phyloP scores from a whole-genome alignment of 257 asterid genomes.

The Paraleonurus japonicus region DNA sequence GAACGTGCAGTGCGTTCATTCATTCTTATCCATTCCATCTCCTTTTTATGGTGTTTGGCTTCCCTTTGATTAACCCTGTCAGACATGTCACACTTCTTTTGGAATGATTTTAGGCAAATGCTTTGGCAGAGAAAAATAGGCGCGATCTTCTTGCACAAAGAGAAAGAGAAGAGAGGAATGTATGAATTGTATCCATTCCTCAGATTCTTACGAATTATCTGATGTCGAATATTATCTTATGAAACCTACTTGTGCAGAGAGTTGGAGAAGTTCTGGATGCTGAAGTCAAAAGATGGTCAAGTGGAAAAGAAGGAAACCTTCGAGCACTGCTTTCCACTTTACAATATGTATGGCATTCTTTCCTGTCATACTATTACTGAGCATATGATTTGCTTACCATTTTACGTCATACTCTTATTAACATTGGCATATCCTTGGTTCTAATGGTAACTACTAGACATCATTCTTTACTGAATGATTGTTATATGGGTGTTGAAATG shows the following conservation, averaged over 20 bases:
- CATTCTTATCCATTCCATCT: slow-evolving; percentile 19
- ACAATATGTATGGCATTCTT: slow-evolving; percentile 68
- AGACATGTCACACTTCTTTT: slow-evolving; percentile 9
- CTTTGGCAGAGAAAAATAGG: slow-evolving; percentile 92
- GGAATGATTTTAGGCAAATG: slow-evolving; percentile 73
- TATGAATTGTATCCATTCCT: slow-evolving; percentile 36
- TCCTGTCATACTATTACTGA: slow-evolving; percentile 16
- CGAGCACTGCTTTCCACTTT: slow-evolving; percentile 93
- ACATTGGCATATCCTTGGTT: not conserved
- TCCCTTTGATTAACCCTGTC: not conserved
- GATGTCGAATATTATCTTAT: slow-evolving; percentile 31
- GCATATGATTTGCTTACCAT: not conserved
- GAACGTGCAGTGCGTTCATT: slow-evolving; percentile 83
- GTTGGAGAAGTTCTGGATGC: slow-evolving; percentile 77
- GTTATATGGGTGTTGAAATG: not conserved
- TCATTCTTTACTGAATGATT: not conserved
- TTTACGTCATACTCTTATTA: not conserved
- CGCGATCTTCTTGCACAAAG: slow-evolving; percentile 87
- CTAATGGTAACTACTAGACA: not conserved
- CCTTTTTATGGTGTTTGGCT: not conserved
- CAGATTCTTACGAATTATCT: slow-evolving; percentile 26
- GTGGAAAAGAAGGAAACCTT: slow-evolving; percentile 88
- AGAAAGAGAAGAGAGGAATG: slow-evolving; percentile 87
- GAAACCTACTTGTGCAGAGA: slow-evolving; percentile 56
- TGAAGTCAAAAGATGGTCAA: slow-evolving; percentile 94